Percentiles rank a stretch among this genome's conserved stretches.
Evolutionary conservation across 306 rosid genomes (phyloP).

Genomic region (Echinosophora koreensis): DNA sequence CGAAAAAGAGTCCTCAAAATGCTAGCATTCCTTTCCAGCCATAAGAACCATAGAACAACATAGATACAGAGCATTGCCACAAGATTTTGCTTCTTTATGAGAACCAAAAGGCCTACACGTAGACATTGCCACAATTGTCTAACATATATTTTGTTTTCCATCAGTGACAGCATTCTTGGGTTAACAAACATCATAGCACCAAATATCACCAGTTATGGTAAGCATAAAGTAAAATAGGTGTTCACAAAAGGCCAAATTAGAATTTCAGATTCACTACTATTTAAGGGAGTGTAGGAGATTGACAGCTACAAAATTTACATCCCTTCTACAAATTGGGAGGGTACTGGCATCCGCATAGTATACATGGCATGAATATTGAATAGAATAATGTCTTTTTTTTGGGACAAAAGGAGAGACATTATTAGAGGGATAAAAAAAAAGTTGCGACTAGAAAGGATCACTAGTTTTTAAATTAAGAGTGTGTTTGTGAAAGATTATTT

Average conservation of each 20-base stretch:
- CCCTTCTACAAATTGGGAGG: constrained; percentile 27
- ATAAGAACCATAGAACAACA: not conserved
- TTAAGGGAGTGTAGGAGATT: constrained; percentile 19
- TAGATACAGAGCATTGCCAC: not conserved
- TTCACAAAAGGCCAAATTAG: constrained; percentile 26
- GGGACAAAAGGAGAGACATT: constrained; percentile 9
- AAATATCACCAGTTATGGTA: constrained; percentile 17
- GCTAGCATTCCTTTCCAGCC: not conserved
- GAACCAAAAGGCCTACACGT: no score
- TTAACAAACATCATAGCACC: not conserved
- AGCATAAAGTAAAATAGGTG: constrained; percentile 12
- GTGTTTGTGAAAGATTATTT: no score
- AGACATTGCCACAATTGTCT: not conserved
- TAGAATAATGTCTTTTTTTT: not conserved
- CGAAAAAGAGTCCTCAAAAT: not conserved
- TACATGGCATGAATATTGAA: constrained; percentile 8
- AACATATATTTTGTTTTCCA: constrained; percentile 15
- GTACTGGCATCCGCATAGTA: not conserved
- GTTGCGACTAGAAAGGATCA: not conserved
- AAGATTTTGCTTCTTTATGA: no score
- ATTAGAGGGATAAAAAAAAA: not conserved
- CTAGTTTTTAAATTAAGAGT: not conserved
- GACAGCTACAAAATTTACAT: constrained; percentile 8
- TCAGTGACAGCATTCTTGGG: constrained; percentile 27
- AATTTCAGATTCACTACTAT: constrained; percentile 18